These are phyloP conservation scores for Chlamydomonas asymmetrica DNA, from an alignment of 139 green algal species.

Conservation along the genomic window DNA sequence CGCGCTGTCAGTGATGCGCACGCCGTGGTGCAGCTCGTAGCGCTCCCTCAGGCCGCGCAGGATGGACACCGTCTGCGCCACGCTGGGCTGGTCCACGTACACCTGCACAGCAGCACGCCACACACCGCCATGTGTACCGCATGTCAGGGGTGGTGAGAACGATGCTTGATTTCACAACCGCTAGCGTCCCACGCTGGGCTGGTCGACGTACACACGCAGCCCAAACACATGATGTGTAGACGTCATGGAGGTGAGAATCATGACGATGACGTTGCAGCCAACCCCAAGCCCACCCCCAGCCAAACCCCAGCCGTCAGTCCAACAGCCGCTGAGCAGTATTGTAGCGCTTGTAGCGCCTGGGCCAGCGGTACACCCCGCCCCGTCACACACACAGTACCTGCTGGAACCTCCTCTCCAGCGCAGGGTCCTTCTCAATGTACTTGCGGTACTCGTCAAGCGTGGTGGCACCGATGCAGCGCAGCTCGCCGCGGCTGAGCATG, in stretches of 20 bases:
- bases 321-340: no score
- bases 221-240: no score
- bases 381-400: slow-evolving; percentile 35
- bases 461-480: slow-evolving; percentile 97
- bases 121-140: no score
- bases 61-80: slow-evolving; percentile 95
- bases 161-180: no score
- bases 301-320: no score
- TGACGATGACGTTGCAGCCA: no score
- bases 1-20: slow-evolving; percentile 93
- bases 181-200: no score
- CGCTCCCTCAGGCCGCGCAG: slow-evolving; percentile 91
- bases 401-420: slow-evolving; percentile 95
- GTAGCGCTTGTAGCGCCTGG: no score
- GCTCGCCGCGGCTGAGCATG: slow-evolving; percentile 91
- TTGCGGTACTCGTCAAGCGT: slow-evolving; percentile 97
- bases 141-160: no score
- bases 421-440: slow-evolving; percentile 99
- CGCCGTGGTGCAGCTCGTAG: slow-evolving; percentile 98
- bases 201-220: no score
- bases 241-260: no score
- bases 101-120: slow-evolving; percentile 75
- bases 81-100: slow-evolving; percentile 90
- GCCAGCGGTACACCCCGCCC: not conserved
- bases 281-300: no score